phyloP scores from a whole-genome alignment of 768 basidiomycete genomes.

The Suillus subaureus region DNA sequence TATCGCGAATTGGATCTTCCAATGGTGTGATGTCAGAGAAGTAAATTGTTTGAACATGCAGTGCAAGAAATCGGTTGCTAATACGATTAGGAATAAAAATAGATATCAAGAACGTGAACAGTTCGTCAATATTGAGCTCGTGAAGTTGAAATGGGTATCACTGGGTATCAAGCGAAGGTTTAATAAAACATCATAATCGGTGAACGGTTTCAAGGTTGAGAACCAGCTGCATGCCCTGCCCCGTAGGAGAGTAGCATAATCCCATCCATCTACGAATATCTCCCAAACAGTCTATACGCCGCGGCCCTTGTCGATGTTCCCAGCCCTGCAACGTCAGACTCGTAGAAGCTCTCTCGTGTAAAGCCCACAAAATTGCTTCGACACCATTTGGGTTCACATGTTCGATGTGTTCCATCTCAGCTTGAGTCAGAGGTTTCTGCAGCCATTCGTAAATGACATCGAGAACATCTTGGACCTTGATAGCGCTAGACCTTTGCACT shows the following conservation, averaged over 20 bases:
- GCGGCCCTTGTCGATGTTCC: constrained; percentile 42
- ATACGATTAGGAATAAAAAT: not conserved
- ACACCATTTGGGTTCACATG: constrained; percentile 22
- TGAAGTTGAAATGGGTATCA: not conserved
- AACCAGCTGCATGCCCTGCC: constrained; percentile 6
- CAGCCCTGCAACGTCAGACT: constrained; percentile 42
- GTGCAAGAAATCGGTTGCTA: not conserved
- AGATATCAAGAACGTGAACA: not conserved
- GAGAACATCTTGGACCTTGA: constrained; percentile 50
- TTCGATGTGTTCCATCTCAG: constrained; percentile 29
- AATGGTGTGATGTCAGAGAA: not conserved
- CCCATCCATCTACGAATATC: constrained; percentile 17
- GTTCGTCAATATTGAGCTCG: not conserved
- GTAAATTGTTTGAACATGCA: not conserved
- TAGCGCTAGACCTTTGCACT: constrained; percentile 35
- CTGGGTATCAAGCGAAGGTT: not conserved
- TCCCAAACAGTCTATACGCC: constrained; percentile 54
- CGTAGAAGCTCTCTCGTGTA: constrained; percentile 38
- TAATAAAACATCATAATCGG: not conserved
- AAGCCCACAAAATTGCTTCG: constrained; percentile 28
- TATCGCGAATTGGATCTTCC: not conserved
- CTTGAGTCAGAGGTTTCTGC: constrained; percentile 41
- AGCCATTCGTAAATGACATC: constrained; percentile 52
- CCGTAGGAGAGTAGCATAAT: constrained; percentile 2
- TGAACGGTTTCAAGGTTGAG: not conserved